Base-by-base conservation (phyloP, 768 basidiomycete species). In the Boletus subcaerulescens region DNA sequence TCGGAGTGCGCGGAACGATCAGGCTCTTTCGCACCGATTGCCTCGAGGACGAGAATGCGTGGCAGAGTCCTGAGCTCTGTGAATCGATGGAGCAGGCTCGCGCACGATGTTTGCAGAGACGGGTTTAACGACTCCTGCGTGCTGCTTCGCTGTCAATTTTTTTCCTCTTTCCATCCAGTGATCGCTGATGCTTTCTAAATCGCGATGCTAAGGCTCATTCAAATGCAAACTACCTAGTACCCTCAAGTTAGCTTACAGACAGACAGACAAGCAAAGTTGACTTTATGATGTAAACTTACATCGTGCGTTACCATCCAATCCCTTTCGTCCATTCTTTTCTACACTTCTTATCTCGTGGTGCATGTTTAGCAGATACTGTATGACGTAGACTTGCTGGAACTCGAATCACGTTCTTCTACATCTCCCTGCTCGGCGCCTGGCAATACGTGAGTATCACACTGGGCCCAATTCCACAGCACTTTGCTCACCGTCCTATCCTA, bases 61-160 rank as follows among this genome's bases (percentile, higher is more conserved):
- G 82, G 79, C 75, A 81, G 67, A 89, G 85, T 64, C 77, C 83
- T 2, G 84, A 87, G 73, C 64, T 91, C 36, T 77, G 80, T 52
- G 85, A 87, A 70, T 80, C 78, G 26, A 91, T 91, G 89, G 83
- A 83, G 68, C 73, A 76, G 10, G 89, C 89, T 10, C 74, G 89
- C 29, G 80, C 78, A 6, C 56, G 47, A 31, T 62, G 60, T 32
- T 20, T 60, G 48, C 60, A 66, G 47, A 66, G 55, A 45, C 55
- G 53, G 24, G 42, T 38, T 45, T 45, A 59, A 52, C 67, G 33
- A 66, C 22, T 3, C 22, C 3, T 24, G 4, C 22, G 22, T 24
- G 22, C 3, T 24, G 22, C 22, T 24, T 24, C 22, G 3, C 22
- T 4, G 22, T 24, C 22, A 4, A 24, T n/a, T n/a, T n/a, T n/a